A percentile compares a stretch with the other conserved stretches of the same genome.
phyloP scores from a whole-genome alignment of 176 grass and related monocot species.

The Alopecurus myosuroides region DNA sequence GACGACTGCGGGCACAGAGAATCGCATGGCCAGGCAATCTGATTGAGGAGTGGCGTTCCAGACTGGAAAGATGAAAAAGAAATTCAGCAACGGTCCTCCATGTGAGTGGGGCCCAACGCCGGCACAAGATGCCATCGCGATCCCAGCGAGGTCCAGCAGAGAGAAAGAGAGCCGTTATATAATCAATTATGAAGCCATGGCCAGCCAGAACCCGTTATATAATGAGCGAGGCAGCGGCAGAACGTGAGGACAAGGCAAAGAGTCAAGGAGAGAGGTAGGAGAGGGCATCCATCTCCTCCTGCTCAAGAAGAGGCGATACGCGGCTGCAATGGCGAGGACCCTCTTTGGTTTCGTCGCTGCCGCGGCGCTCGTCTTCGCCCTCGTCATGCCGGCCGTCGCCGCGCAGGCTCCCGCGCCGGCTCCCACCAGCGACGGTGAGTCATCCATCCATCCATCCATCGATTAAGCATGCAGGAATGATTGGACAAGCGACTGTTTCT shows the following conservation, averaged over 20 bases:
- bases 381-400: not conserved
- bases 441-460: too few species aligned
- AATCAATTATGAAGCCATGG: slow-evolving; percentile 1
- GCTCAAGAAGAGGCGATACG: not conserved
- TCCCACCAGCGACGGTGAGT: slow-evolving; percentile 58
- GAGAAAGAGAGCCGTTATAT: slow-evolving; percentile 16
- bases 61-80: slow-evolving; percentile 17
- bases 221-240: not conserved
- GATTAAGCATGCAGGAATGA: not conserved
- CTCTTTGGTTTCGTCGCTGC: not conserved
- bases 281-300: not conserved
- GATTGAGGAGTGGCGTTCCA: slow-evolving; percentile 15
- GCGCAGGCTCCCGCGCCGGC: slow-evolving; percentile 54
- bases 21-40: not conserved
- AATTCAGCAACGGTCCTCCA: slow-evolving; percentile 29
- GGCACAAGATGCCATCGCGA: slow-evolving; percentile 32
- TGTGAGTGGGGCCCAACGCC: slow-evolving; percentile 30
- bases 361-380: slow-evolving; percentile 25
- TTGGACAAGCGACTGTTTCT: not conserved
- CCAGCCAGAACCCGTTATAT: slow-evolving; percentile 16
- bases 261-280: not conserved
- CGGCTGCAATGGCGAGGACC: slow-evolving; percentile 32
- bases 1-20: not conserved
- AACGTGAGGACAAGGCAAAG: not conserved
- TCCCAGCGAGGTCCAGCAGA: slow-evolving; percentile 55